phyloP scores from a whole-genome alignment of 169 alveolate species.

The Cystoisospora suis region DNA sequence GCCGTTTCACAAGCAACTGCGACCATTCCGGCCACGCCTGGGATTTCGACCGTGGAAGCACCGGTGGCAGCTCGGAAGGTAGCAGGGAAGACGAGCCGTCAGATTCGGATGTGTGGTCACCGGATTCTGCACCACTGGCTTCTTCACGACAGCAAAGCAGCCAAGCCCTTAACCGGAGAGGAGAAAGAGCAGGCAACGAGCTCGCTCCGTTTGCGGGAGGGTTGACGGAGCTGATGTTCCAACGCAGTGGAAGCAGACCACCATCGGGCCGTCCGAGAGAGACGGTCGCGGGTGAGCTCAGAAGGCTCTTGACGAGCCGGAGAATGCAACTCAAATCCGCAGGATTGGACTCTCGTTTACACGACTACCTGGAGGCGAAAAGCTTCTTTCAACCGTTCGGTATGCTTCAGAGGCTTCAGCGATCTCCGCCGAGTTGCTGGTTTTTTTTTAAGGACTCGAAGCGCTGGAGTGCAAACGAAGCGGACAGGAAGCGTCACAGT shows the following conservation, averaged over 20 bases:
- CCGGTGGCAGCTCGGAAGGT: conserved; percentile 3
- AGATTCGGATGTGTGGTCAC: no score
- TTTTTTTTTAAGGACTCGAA: background rate
- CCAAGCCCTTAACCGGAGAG: no score
- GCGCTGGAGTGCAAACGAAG: background rate
- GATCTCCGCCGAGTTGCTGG: conserved; percentile 22
- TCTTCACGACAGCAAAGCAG: no score
- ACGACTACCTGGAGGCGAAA: background rate
- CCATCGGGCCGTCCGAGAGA: no score
- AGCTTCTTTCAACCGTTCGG: background rate
- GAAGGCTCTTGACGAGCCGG: background rate
- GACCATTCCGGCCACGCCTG: conserved; percentile 1
- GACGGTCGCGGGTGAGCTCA: background rate
- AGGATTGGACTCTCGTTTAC: conserved; percentile 6
- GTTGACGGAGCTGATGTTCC: no score
- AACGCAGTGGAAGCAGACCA: no score
- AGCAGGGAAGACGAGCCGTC: background rate
- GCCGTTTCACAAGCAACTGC: conserved; percentile 23
- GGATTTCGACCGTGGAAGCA: conserved; percentile 53
- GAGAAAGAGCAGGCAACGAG: no score
- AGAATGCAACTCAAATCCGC: background rate
- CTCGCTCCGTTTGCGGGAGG: no score
- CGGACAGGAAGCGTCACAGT: background rate
- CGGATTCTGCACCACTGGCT: no score
- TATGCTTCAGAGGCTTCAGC: background rate